Percentiles rank a stretch among this genome's conserved stretches.
Evolutionary conservation across 805 yeast genomes (phyloP).

Genomic region (Kurtzmaniella fragi): DNA sequence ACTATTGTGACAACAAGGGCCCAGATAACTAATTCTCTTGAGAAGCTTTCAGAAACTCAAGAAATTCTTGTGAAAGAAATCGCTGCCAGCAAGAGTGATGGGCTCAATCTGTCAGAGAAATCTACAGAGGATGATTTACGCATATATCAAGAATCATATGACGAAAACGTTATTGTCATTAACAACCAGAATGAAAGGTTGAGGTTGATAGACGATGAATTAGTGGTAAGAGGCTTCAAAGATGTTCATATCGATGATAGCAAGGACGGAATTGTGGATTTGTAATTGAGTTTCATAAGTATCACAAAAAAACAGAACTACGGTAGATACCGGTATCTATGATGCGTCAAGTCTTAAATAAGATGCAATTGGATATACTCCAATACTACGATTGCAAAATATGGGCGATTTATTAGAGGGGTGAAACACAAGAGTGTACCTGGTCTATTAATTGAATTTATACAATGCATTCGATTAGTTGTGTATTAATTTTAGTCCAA

Average conservation of each 20-base stretch:
- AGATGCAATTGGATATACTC: no score
- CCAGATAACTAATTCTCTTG: constrained; percentile 34
- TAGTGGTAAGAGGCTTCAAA: constrained; percentile 33
- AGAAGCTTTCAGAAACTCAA: constrained; percentile 50
- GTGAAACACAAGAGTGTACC: no score
- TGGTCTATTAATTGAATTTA: no score
- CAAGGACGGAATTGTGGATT: constrained; percentile 3
- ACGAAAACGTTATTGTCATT: constrained; percentile 54
- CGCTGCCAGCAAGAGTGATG: constrained; percentile 11
- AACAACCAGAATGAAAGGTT: constrained; percentile 45
- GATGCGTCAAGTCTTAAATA: no score
- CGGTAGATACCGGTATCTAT: no score
- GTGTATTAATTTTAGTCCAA: no score
- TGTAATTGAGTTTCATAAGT: no score
- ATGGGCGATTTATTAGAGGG: no score
- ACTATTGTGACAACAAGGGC: constrained; percentile 11
- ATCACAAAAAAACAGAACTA: neutral
- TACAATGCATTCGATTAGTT: no score
- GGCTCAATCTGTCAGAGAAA: constrained; percentile 9
- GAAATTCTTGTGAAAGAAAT: constrained; percentile 40
- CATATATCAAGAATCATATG: constrained; percentile 49
- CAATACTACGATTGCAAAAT: no score
- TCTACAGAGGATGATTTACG: constrained; percentile 41
- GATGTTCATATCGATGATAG: constrained; percentile 5
- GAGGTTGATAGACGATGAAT: constrained; percentile 42